Conservation (phyloP, 2,329 filamentous ascomycete genomes). For the Penicillium sp. region DNA sequence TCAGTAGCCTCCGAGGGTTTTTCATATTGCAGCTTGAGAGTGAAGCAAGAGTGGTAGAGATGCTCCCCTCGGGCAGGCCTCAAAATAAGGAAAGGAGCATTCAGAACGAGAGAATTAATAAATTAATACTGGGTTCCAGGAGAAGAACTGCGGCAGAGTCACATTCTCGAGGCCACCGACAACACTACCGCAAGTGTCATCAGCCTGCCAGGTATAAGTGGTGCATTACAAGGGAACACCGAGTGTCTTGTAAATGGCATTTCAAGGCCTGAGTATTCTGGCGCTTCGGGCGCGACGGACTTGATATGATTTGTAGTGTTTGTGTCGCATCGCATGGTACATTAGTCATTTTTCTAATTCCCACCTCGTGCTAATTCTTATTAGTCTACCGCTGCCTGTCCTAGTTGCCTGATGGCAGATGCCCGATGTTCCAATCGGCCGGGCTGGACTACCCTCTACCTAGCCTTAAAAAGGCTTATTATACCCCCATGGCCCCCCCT, state of each 20-base stretch:
- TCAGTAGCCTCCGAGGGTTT: no score
- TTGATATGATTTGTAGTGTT: constrained; percentile 9
- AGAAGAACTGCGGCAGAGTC: no score
- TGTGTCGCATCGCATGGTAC: background rate
- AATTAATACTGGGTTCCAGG: no score
- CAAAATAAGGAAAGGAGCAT: no score
- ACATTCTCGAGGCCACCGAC: no score
- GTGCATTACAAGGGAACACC: no score
- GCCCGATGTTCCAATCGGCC: background rate
- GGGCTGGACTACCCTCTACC: background rate
- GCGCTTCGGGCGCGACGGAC: constrained; percentile 15
- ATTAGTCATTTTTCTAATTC: background rate
- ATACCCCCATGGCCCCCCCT: background rate
- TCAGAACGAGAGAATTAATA: no score
- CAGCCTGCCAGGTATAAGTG: no score
- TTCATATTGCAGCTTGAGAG: no score
- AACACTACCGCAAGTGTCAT: no score
- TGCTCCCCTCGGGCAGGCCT: no score
- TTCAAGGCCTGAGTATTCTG: background rate
- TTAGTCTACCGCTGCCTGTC: background rate
- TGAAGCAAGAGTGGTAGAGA: no score
- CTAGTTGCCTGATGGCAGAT: constrained; percentile 1
- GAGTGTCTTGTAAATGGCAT: background rate
- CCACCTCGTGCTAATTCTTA: background rate
- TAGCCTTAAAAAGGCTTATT: constrained; percentile 5